Base-by-base conservation (phyloP, 495 filamentous ascomycete genomes). In the Neurospora sp. region DNA sequence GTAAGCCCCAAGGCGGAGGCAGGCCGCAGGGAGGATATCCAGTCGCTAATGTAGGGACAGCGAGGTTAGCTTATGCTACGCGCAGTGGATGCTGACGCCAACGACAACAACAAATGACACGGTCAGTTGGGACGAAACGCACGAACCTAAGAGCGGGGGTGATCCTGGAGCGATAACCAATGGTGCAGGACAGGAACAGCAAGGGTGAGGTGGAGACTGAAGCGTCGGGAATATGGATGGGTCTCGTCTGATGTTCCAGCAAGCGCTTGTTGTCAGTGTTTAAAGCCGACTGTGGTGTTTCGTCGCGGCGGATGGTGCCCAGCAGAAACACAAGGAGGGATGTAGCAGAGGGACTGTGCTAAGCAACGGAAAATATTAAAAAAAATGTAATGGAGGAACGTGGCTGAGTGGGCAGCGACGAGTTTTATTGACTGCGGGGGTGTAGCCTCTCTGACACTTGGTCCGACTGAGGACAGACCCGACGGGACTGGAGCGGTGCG, bases 371-470 rank as follows among this genome's bases (percentile, higher is more conserved):
- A 35, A 70, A 75, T 75, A 70, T 73, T 73, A 75, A 74, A 76
- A 35, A 37, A 37, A 37, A 5, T 71, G 45, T 76, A 74, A 80
- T 65, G 12, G 53, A 18, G 53, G 53, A 80, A 76, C 72, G 78
- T 77, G 76, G 75, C 74, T 74, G 77, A 72, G 73, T 70, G 75
- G 78, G 77, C 75, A 76, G 78, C 75, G 77, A 78, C 79, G 77
- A 80, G 78, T 79, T 80, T 80, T 81, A 80, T 81, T 81, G 75
- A 78, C 74, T 77, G 79, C 78, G 77, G 78, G 79, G 79, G 75
- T 69, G 53, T 61, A 18, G 22, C 22, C 53, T 65, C 59, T 76
- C 48, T 74, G 53, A 65, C 53, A 65, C 53, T 65, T 65, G 22
- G 53, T 35, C 27, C 27, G 14, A 37, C 22, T 18, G 12, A 16